Percentiles rank a stretch among this genome's conserved stretches.
phyloP scores from a whole-genome alignment of 352 stramenopile species.

The Saprolegnia diclina region DNA sequence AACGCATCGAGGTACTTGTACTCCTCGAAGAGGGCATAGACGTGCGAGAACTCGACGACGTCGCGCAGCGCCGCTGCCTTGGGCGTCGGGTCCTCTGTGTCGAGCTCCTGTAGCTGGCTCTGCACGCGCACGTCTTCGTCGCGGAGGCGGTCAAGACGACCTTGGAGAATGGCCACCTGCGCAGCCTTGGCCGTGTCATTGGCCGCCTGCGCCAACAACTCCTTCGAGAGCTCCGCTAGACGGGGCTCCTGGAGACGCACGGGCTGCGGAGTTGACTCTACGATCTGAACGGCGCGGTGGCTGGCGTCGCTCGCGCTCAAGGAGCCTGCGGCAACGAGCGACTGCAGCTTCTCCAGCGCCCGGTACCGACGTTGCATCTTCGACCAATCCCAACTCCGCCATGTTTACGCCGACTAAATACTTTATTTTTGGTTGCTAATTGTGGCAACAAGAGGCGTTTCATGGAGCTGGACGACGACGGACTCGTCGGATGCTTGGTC shows the following conservation, averaged over 20 bases:
- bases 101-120: not conserved
- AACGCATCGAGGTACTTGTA: slow-evolving; percentile 14
- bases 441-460: slow-evolving; percentile 6
- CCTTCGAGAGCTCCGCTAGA: not conserved
- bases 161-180: not conserved
- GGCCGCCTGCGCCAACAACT: not conserved
- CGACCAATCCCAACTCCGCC: not conserved
- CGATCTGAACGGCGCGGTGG: slow-evolving; percentile 23
- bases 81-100: not conserved
- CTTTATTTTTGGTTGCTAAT: not conserved
- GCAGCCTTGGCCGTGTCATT: not conserved
- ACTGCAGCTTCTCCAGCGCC: slow-evolving; percentile 13
- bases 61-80: not conserved
- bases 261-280: slow-evolving; percentile 19
- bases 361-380: slow-evolving; percentile 21
- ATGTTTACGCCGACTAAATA: not conserved
- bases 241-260: slow-evolving; percentile 19
- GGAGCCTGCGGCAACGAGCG: not conserved
- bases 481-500: slow-evolving; percentile 9
- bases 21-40: slow-evolving; percentile 12
- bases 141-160: slow-evolving; percentile 5
- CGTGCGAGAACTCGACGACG: slow-evolving; percentile 6
- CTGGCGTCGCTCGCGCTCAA: slow-evolving; percentile 5
- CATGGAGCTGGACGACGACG: not conserved
- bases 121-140: slow-evolving; percentile 18